These are phyloP conservation scores for Calocybe gangraenosa DNA, from an alignment of 768 basidiomycete genomes.

Conservation along the genomic window DNA sequence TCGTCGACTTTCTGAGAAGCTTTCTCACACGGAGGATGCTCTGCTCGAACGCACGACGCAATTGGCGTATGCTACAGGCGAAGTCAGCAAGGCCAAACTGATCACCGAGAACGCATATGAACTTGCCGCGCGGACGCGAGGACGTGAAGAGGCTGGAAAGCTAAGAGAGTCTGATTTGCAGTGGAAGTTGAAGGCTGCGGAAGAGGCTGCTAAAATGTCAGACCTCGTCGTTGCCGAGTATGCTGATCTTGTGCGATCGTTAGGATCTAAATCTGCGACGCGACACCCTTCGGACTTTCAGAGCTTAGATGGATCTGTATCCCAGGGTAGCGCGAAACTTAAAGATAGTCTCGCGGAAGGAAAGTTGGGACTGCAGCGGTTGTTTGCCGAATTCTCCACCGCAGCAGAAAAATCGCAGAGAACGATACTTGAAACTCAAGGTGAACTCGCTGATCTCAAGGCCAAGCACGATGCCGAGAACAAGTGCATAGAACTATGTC, in stretches of 20 bases:
- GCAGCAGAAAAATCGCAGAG: conserved; percentile 43
- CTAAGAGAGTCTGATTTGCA: conserved; percentile 47
- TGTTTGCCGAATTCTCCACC: conserved; percentile 45
- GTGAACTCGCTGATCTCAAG: conserved; percentile 38
- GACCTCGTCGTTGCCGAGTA: conserved; percentile 71
- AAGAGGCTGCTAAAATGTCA: conserved; percentile 58
- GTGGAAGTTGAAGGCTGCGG: conserved; percentile 38
- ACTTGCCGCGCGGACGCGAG: conserved; percentile 48
- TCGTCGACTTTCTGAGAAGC: conserved; percentile 64
- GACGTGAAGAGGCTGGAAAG: conserved; percentile 49
- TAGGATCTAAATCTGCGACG: conserved; percentile 43
- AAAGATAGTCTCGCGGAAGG: conserved; percentile 41
- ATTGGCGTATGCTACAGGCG: conserved; percentile 38
- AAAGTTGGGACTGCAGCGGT: conserved; percentile 42
- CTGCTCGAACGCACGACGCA: conserved; percentile 46
- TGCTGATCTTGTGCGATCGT: conserved; percentile 64
- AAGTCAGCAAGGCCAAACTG: conserved; percentile 37
- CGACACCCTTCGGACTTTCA: conserved; percentile 5
- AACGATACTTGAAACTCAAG: conserved; percentile 37
- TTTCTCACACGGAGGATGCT: conserved; percentile 54
- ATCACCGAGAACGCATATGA: conserved; percentile 51
- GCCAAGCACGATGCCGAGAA: conserved; percentile 44
- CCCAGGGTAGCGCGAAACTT: conserved; percentile 12
- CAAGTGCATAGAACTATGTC: conserved; percentile 36
- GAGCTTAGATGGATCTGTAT: not conserved